phyloP scores from a whole-genome alignment of 192 early-diverging fungal genomes.

The Kickxella alabastrina region DNA sequence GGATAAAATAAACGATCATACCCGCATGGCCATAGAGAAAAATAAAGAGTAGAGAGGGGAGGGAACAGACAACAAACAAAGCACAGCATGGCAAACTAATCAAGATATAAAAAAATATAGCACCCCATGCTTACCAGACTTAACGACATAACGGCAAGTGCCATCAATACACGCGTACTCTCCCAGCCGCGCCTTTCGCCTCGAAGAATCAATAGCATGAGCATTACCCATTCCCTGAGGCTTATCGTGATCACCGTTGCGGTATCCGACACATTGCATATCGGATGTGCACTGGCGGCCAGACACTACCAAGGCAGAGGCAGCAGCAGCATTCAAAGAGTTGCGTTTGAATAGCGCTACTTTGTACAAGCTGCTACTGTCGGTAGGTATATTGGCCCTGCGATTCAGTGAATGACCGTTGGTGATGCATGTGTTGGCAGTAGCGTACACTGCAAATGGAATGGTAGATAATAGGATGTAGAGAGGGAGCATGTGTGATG shows the following conservation, averaged over 20 bases:
- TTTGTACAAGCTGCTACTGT: constrained; percentile 1
- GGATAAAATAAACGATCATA: too few species aligned
- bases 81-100: too few species aligned
- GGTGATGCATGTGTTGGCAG: constrained; percentile 1
- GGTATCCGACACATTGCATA: constrained; percentile 37
- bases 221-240: background rate
- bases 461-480: background rate
- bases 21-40: background rate
- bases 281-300: constrained; percentile 28
- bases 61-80: too few species aligned
- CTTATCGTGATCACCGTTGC: constrained; percentile 12
- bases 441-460: background rate
- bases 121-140: constrained; percentile 38
- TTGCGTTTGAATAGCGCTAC: constrained; percentile 1
- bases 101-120: background rate
- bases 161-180: constrained; percentile 59
- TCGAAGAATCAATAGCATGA: constrained; percentile 7
- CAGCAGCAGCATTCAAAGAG: background rate
- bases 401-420: too few species aligned
- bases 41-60: background rate
- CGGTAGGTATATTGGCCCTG: too few species aligned
- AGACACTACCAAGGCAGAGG: background rate
- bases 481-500: too few species aligned
- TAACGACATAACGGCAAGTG: constrained; percentile 57
- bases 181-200: constrained; percentile 29